A percentile compares a stretch with the other conserved stretches of the same genome.
Conservation (phyloP, 352 stramenopile species). For the Globisporangium apiculatum region DNA sequence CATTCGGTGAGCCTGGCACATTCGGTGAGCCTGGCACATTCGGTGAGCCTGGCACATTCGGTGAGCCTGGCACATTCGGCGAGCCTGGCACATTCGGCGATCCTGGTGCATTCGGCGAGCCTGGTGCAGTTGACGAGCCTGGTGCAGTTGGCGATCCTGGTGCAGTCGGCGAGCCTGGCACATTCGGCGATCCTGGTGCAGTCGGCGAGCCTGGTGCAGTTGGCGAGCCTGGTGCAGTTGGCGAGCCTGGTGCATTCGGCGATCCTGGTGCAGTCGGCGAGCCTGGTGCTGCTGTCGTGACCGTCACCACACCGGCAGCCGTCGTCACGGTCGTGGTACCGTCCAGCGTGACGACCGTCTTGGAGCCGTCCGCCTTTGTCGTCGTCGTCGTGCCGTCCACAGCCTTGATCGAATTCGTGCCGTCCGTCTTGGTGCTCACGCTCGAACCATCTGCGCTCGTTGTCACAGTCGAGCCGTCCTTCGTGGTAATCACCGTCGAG, state of each 20-base stretch:
- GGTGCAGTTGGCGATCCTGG: too few species aligned
- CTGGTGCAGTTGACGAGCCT: too few species aligned
- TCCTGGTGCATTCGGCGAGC: too few species aligned
- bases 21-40: too few species aligned
- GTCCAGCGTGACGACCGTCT: conserved; percentile 1
- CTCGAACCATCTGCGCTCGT: conserved; percentile 4
- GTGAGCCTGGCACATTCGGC: too few species aligned
- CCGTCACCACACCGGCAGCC: not conserved
- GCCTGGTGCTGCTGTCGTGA: conserved; percentile 5
- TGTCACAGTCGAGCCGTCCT: conserved; percentile 1
- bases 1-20: too few species aligned
- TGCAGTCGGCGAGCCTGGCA: too few species aligned
- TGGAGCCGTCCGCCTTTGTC: conserved; percentile 8
- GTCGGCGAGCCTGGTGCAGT: conserved; percentile 7
- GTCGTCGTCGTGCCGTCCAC: conserved; percentile 3
- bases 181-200: too few species aligned
- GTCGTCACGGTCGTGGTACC: conserved; percentile 7
- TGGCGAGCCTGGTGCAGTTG: not conserved
- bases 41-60: too few species aligned
- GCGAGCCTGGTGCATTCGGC: not conserved
- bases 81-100: too few species aligned
- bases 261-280: conserved; percentile 6
- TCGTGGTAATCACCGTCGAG: conserved; percentile 1
- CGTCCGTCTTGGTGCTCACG: conserved; percentile 4
- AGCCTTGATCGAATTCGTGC: conserved; percentile 1